A percentile compares a stretch with the other conserved stretches of the same genome.
Evolutionary conservation across 2,329 filamentous ascomycete genomes (phyloP).

Genomic region (Fusarium sp.): DNA sequence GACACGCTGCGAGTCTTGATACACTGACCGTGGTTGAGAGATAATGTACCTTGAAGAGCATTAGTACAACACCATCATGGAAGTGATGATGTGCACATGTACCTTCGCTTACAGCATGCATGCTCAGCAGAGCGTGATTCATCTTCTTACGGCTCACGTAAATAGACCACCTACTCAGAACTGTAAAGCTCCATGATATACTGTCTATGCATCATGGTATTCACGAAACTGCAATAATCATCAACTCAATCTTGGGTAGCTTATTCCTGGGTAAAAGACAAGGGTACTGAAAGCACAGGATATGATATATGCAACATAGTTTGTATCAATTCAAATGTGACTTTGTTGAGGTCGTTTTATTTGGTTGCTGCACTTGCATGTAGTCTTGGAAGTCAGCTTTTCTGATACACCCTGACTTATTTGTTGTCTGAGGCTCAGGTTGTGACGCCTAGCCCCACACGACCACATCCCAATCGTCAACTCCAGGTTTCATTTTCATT

Average conservation of each 20-base stretch:
- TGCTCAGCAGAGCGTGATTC: background rate
- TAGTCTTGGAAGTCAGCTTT: background rate
- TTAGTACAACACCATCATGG: background rate
- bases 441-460: slow-evolving; percentile 39
- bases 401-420: background rate
- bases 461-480: slow-evolving; percentile 36
- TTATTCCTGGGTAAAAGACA: background rate
- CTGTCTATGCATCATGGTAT: background rate
- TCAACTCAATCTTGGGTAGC: background rate
- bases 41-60: background rate
- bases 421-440: background rate
- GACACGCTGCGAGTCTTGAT: background rate
- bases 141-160: background rate
- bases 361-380: background rate
- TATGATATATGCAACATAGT: background rate
- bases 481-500: slow-evolving; percentile 44
- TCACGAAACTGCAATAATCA: background rate
- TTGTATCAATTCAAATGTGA: no score
- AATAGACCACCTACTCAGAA: background rate
- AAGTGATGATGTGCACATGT: background rate
- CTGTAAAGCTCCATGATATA: background rate
- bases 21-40: background rate
- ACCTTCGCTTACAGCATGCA: background rate
- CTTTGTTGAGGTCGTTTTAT: background rate
- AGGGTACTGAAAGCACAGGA: background rate